A percentile compares a stretch with the other conserved stretches of the same genome.
Conservation (phyloP, 768 basidiomycete species). For the Mycena alexandri region DNA sequence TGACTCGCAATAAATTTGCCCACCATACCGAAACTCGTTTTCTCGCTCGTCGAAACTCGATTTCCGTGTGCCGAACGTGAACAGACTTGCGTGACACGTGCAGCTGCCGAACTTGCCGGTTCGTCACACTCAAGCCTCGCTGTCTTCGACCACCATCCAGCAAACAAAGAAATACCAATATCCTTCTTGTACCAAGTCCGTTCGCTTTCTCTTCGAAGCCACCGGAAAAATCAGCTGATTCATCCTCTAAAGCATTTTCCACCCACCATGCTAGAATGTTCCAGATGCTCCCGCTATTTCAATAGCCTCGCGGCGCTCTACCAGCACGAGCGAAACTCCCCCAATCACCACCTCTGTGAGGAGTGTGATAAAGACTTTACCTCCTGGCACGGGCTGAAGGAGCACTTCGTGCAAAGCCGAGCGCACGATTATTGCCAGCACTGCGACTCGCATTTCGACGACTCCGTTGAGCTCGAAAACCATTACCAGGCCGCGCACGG, state of each 20-base stretch:
- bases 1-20: no score
- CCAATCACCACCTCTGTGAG: constrained; percentile 59
- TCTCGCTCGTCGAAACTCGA: no score
- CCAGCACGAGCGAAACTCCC: constrained; percentile 53
- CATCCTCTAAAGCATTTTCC: not conserved
- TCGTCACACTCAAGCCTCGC: no score
- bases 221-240: no score
- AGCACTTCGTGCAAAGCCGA: constrained; percentile 67
- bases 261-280: constrained; percentile 50
- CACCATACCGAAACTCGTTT: no score
- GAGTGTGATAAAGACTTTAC: constrained; percentile 62
- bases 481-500: constrained; percentile 59
- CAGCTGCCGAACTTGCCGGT: no score
- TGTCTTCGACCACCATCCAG: no score
- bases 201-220: no score
- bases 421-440: constrained; percentile 65
- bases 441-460: constrained; percentile 60
- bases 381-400: constrained; percentile 50
- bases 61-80: no score
- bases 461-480: constrained; percentile 45
- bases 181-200: no score
- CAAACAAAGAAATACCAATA: no score
- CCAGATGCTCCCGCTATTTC: constrained; percentile 57
- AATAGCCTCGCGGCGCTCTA: constrained; percentile 40
- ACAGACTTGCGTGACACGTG: no score